Evolutionary conservation across 2,329 filamentous ascomycete genomes (phyloP).

Genomic region (Fusarium illudens): DNA sequence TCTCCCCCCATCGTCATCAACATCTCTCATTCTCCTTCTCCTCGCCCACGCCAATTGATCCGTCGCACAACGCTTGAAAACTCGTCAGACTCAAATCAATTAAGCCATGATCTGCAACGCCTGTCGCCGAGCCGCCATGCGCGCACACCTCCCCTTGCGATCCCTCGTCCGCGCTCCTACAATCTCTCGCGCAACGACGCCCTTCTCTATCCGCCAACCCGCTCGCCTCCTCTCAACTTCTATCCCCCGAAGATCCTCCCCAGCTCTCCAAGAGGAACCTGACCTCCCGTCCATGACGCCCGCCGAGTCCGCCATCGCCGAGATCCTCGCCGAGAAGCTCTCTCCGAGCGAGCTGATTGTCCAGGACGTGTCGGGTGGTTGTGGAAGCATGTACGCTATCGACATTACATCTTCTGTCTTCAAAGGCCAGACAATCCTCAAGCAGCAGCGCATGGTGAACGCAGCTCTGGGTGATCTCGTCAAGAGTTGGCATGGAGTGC

Average conservation of each 20-base stretch:
- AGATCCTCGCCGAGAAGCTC: conserved; percentile 60
- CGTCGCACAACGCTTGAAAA: neutral
- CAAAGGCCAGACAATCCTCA: conserved; percentile 74
- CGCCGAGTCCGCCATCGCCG: conserved; percentile 68
- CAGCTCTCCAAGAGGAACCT: conserved; percentile 18
- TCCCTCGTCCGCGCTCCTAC: conserved; percentile 13
- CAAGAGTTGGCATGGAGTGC: conserved; percentile 83
- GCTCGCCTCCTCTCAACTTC: conserved; percentile 22
- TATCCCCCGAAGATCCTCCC: conserved; percentile 12
- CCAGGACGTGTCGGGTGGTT: conserved; percentile 83
- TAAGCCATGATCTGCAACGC: conserved; percentile 37
- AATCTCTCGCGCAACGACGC: conserved; percentile 11
- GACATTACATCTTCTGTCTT: conserved; percentile 78
- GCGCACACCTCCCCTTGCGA: conserved; percentile 27
- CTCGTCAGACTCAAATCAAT: no score
- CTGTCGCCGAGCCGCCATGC: conserved; percentile 40
- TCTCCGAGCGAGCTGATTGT: conserved; percentile 66
- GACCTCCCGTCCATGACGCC: conserved; percentile 49
- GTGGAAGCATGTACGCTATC: conserved; percentile 87
- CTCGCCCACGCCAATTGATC: conserved; percentile 18
- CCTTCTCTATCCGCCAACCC: conserved; percentile 4
- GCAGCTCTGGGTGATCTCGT: conserved; percentile 76
- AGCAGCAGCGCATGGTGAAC: conserved; percentile 86
- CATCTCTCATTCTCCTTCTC: neutral
- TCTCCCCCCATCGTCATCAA: conserved; percentile 17